Conservation (phyloP, 331 rosid species). For the Erythrophleum ivorense region DNA sequence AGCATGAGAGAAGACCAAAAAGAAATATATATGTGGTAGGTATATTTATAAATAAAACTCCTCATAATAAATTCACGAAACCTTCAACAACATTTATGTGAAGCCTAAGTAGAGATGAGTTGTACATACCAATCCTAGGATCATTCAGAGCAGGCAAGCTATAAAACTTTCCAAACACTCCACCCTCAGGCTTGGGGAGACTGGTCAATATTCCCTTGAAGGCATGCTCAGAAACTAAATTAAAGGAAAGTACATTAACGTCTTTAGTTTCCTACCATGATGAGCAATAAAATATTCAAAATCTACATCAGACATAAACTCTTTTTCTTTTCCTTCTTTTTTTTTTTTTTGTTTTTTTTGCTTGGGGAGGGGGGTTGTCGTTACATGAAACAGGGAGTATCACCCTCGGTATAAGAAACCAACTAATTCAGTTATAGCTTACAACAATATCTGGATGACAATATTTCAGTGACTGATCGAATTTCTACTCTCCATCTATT, state of each 20-base stretch:
- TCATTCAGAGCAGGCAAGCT: conserved; percentile 43
- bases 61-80: not conserved
- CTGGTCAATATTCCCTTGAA: conserved; percentile 38
- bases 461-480: not conserved
- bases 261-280: not conserved
- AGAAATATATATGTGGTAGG: no score
- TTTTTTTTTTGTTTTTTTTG: no score
- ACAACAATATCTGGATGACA: not conserved
- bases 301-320: not conserved
- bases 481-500: not conserved
- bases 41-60: no score
- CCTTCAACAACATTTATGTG: not conserved
- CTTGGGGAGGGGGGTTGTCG: no score
- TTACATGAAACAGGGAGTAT: not conserved
- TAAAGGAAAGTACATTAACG: not conserved
- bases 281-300: not conserved
- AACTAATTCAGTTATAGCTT: not conserved
- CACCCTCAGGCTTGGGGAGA: conserved; percentile 45
- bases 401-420: not conserved
- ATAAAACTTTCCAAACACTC: conserved; percentile 6
- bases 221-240: conserved; percentile 40
- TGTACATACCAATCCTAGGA: conserved; percentile 40
- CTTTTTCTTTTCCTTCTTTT: no score
- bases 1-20: no score
- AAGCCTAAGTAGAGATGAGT: not conserved